phyloP scores from a whole-genome alignment of 176 grass and related monocot genomes.

The Lolium perenne region DNA sequence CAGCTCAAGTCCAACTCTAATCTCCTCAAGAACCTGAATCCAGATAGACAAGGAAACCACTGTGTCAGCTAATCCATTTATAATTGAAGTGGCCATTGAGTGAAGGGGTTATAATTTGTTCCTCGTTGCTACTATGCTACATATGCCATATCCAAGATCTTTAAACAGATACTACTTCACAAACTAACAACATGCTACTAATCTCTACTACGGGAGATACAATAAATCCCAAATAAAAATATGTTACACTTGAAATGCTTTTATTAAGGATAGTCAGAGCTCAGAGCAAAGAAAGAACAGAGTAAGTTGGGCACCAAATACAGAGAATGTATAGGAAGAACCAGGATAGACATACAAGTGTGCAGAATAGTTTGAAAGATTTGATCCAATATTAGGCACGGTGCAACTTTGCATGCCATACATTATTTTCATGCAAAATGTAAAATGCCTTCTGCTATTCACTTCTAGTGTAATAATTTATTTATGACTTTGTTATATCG shows the following conservation, averaged over 20 bases:
- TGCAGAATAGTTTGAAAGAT: slow-evolving; percentile 6
- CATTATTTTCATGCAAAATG: neutral
- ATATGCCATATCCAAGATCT: slow-evolving; percentile 6
- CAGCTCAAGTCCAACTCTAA: slow-evolving; percentile 73
- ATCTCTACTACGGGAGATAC: slow-evolving; percentile 45
- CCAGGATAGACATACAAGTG: neutral
- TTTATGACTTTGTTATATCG: neutral
- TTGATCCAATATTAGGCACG: neutral
- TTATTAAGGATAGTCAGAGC: neutral
- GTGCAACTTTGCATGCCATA: slow-evolving; percentile 10
- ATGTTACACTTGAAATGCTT: neutral
- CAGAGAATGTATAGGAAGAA: slow-evolving; percentile 29
- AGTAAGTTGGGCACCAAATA: neutral
- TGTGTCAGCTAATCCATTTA: slow-evolving; percentile 11
- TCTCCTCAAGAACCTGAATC: slow-evolving; percentile 80
- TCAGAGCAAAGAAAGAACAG: slow-evolving; percentile 2
- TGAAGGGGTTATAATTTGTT: neutral
- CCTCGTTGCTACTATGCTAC: neutral
- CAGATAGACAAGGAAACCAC: slow-evolving; percentile 11
- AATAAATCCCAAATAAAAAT: slow-evolving; percentile 24
- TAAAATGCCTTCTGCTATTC: neutral
- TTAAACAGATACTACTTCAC: slow-evolving; percentile 37
- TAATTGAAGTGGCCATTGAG: neutral
- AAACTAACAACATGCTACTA: slow-evolving; percentile 53
- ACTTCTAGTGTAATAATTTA: neutral